These are phyloP conservation scores for Selaginella moellendorffii DNA, from an alignment of 75 land plant species.

Conservation along the genomic window DNA sequence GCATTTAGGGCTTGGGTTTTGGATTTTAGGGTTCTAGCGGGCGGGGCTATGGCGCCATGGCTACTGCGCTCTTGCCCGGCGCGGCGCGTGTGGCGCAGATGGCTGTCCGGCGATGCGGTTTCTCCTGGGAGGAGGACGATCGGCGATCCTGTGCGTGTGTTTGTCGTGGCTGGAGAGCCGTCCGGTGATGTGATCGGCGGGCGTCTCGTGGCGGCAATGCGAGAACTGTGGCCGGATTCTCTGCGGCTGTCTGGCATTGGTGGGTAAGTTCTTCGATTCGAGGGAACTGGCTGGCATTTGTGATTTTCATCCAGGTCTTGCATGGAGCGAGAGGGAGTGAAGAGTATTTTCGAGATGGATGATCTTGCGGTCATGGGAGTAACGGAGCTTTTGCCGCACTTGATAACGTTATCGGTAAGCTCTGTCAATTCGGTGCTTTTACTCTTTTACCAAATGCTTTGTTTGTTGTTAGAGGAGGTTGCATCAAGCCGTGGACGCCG, in stretches of 20 bases:
- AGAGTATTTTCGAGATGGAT: conserved; percentile 73
- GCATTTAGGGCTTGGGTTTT: too few relatives aligned
- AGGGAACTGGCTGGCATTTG: too few relatives aligned
- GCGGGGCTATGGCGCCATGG: too few relatives aligned
- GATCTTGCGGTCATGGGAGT: conserved; percentile 88
- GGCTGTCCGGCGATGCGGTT: too few relatives aligned
- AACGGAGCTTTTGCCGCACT: conserved; percentile 75
- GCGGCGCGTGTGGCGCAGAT: too few relatives aligned
- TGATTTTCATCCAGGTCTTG: too few relatives aligned
- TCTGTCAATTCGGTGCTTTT: neutral
- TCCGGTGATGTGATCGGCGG: conserved; percentile 73
- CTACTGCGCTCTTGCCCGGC: too few relatives aligned
- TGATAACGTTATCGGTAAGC: conserved; percentile 48
- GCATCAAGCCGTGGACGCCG: conserved; percentile 47
- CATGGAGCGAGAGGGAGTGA: conserved; percentile 65
- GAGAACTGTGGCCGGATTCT: conserved; percentile 44
- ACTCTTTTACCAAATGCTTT: conserved; percentile 1
- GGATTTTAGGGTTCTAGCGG: too few relatives aligned
- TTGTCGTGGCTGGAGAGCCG: conserved; percentile 79
- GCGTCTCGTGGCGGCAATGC: conserved; percentile 67
- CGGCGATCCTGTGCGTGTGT: too few relatives aligned
- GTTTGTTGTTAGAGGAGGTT: conserved; percentile 35
- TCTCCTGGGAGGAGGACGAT: too few relatives aligned
- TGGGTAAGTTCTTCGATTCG: conserved; percentile 50
- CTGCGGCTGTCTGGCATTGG: conserved; percentile 74